Evolutionary conservation across 495 filamentous ascomycete species (phyloP).

Genomic region (Mytilinidion resinicola): DNA sequence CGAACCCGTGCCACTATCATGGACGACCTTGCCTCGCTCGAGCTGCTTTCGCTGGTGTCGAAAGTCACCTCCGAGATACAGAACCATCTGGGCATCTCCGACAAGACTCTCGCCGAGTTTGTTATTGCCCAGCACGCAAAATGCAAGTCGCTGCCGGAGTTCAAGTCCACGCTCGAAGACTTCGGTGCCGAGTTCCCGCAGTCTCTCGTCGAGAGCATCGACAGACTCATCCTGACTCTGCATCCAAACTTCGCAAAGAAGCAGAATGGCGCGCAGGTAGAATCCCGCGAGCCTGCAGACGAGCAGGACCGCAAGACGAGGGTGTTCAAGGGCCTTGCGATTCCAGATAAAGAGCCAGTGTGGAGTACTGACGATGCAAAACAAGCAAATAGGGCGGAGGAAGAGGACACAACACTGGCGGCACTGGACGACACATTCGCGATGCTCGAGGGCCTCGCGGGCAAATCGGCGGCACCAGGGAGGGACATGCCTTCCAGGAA

Average conservation of each 20-base stretch:
- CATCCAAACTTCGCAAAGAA: conserved; percentile 71
- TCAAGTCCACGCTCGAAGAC: conserved; percentile 61
- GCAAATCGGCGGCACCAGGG: conserved; percentile 47
- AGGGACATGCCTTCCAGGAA: conserved; percentile 50
- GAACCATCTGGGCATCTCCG: conserved; percentile 87
- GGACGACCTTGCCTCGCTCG: conserved; percentile 86
- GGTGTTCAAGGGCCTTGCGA: conserved; percentile 81
- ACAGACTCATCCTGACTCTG: conserved; percentile 80
- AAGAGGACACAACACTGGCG: conserved; percentile 41
- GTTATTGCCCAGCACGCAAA: conserved; percentile 83
- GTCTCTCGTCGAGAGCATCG: conserved; percentile 84
- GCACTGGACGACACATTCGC: conserved; percentile 93
- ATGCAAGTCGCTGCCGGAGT: conserved; percentile 60
- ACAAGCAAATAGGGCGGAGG: conserved; percentile 31
- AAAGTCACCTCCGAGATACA: conserved; percentile 91
- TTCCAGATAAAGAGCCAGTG: conserved; percentile 69
- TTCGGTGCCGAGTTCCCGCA: conserved; percentile 84
- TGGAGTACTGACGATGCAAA: conserved; percentile 49
- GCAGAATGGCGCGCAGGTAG: conserved; percentile 44
- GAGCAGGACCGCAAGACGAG: conserved; percentile 56
- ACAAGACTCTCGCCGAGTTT: conserved; percentile 93
- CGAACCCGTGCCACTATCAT: conserved; percentile 40
- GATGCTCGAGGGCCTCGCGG: conserved; percentile 76
- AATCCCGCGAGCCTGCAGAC: conserved; percentile 31
- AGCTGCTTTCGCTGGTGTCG: conserved; percentile 86